Conservation (phyloP, 208 protist genomes). For the Crithidia fasciculata region DNA sequence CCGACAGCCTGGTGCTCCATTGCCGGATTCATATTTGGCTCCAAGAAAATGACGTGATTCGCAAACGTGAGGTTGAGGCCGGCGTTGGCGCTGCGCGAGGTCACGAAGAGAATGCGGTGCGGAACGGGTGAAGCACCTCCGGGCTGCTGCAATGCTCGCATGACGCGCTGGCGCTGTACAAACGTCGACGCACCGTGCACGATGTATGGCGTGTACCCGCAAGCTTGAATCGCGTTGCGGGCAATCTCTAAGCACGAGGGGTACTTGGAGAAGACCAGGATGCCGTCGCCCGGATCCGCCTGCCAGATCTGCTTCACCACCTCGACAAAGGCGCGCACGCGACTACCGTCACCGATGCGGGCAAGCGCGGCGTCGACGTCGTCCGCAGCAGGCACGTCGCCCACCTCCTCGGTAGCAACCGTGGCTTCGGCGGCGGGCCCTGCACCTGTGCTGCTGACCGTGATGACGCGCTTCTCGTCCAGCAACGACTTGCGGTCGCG, state of each 20-base stretch:
- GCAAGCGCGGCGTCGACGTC: slow-evolving; percentile 21
- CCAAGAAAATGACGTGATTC: slow-evolving; percentile 79
- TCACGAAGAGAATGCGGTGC: slow-evolving; percentile 60
- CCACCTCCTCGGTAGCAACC: not conserved
- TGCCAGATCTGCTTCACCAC: slow-evolving; percentile 48
- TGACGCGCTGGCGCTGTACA: slow-evolving; percentile 44
- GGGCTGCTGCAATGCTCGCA: slow-evolving; percentile 34
- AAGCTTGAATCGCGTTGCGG: slow-evolving; percentile 21
- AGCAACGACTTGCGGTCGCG: slow-evolving; percentile 38
- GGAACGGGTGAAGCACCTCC: slow-evolving; percentile 1
- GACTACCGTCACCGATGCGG: slow-evolving; percentile 41
- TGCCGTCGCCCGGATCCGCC: slow-evolving; percentile 29
- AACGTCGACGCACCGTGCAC: slow-evolving; percentile 47
- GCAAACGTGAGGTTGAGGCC: slow-evolving; percentile 81
- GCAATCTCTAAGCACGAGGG: slow-evolving; percentile 39
- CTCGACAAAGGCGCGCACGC: slow-evolving; percentile 33
- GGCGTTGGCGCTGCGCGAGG: slow-evolving; percentile 55
- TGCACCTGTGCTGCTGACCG: not conserved
- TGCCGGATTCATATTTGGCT: slow-evolving; percentile 75
- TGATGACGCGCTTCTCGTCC: slow-evolving; percentile 33
- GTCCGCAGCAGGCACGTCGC: slow-evolving; percentile 1
- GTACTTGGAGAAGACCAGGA: slow-evolving; percentile 63
- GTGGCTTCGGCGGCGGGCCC: not conserved
- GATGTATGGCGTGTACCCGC: slow-evolving; percentile 39
- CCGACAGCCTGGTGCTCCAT: slow-evolving; percentile 80